These are phyloP conservation scores for Aspergillus aculeatinus DNA, from an alignment of 2,329 filamentous ascomycete genomes.

Conservation along the genomic window DNA sequence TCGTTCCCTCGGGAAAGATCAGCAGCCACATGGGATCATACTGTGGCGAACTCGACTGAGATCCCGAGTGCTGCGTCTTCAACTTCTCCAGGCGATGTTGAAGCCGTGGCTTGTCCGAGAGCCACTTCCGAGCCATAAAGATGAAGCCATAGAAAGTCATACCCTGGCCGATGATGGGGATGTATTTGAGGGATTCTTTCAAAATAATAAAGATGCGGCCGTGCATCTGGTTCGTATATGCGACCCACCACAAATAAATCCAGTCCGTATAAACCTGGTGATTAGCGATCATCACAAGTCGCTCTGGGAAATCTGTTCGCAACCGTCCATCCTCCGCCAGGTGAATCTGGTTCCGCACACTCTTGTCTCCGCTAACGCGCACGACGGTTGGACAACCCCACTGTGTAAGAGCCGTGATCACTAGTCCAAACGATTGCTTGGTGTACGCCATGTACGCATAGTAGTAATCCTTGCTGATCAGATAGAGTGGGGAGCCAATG, in stretches of 20 bases:
- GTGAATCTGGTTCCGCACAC: constrained; percentile 58
- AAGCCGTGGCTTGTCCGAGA: constrained; percentile 59
- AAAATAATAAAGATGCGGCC: constrained; percentile 66
- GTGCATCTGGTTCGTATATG: constrained; percentile 65
- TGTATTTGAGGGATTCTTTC: constrained; percentile 64
- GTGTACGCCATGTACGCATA: constrained; percentile 66
- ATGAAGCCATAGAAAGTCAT: constrained; percentile 68
- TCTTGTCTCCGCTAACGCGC: constrained; percentile 61
- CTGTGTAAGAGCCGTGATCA: constrained; percentile 61
- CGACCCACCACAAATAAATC: constrained; percentile 68
- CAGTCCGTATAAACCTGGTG: constrained; percentile 70
- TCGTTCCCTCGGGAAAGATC: constrained; percentile 66
- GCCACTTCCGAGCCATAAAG: constrained; percentile 64
- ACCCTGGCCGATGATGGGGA: constrained; percentile 62
- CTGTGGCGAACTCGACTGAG: constrained; percentile 45
- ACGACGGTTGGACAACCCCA: constrained; percentile 64
- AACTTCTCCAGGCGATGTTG: constrained; percentile 57
- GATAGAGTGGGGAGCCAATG: constrained; percentile 60
- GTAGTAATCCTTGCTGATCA: constrained; percentile 61
- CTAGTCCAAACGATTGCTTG: constrained; percentile 64
- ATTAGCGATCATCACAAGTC: constrained; percentile 63
- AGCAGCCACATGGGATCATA: constrained; percentile 66
- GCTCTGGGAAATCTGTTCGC: constrained; percentile 59
- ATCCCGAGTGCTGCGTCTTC: constrained; percentile 52
- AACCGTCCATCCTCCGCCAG: constrained; percentile 58